Evolutionary conservation across 2,329 filamentous ascomycete species (phyloP), one percentile per base, ranked within the genome.

Genomic region (Trichoderma sp.): DNA sequence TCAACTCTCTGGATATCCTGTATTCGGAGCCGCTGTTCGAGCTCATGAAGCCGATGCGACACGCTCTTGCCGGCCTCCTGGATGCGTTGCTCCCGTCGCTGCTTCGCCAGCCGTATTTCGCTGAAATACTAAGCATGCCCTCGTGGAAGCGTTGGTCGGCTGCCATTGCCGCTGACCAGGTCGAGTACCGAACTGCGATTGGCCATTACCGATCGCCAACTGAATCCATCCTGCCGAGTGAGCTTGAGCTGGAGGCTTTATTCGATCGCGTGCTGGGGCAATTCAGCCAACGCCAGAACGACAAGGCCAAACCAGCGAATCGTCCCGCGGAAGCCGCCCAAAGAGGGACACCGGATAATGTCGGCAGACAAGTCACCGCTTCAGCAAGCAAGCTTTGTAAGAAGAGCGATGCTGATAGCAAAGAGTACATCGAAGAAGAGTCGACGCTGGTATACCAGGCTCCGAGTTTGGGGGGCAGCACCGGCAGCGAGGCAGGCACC

Each of bases 31-130:
- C 68, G 5, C 57, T 70, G 29, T 70, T 69, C 17, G 67, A 69
- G n/a, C 64, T 76, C n/a, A 75, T 78, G 72, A 67, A 71, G 68
- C 76, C 76, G 3, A 74, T 79, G 69, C 71, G 76, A 35, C 67
- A 78, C 50, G 76, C 74, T 2, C 68, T 79, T 70, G 76, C 74
- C n/a, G 70, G 72, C 4, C 63, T 79, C 5, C 50, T 78, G 22
- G 76, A 79, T 52, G 67, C 64, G 8, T 53, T 72, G 12, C 58
- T 74, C 7, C 71, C 73, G 2, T 59, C 70, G 12, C 64, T 78
- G 10, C 66, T 76, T n/a, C 70, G 71, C 2, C 73, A 76, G 17
- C 70, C 73, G 3, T 48, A 64, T 0, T 72, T 74, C 15, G 42
- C 73, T 34, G 70, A 71, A 35, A 67, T 77, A 42, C 64, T 78